Conservation (phyloP, 129 eudicot species). For the Calendula officinalis region DNA sequence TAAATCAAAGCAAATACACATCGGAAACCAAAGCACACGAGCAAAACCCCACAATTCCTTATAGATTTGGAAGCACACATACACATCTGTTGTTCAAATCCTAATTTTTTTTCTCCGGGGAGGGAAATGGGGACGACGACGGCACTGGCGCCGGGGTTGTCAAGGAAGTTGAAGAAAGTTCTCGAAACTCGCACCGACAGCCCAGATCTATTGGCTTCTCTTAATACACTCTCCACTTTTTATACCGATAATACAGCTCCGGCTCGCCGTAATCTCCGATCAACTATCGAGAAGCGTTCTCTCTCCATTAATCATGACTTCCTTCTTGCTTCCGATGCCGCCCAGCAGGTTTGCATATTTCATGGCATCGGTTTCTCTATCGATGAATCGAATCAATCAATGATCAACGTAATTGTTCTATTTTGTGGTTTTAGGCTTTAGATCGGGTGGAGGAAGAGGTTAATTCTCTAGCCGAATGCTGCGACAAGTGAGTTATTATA, state of each 20-base stretch:
- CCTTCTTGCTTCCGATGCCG: constrained; percentile 64
- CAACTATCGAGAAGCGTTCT: constrained; percentile 83
- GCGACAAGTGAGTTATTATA: constrained; percentile 59
- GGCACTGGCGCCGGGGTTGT: constrained; percentile 87
- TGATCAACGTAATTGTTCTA: background rate
- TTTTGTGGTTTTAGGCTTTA: constrained; percentile 55
- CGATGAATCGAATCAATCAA: background rate
- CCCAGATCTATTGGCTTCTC: constrained; percentile 81
- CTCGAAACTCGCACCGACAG: constrained; percentile 80
- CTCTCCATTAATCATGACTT: constrained; percentile 78
- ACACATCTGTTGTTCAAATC: too few species aligned
- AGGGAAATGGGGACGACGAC: constrained; percentile 55
- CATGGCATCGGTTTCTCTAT: background rate
- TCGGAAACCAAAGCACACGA: too few species aligned
- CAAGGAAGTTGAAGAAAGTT: constrained; percentile 95
- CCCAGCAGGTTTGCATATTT: constrained; percentile 51
- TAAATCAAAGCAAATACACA: too few species aligned
- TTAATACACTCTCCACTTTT: constrained; percentile 78
- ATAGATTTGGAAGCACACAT: too few species aligned
- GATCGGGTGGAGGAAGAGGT: constrained; percentile 97
- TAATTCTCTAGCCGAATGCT: constrained; percentile 74
- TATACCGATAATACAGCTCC: constrained; percentile 70
- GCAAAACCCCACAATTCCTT: too few species aligned
- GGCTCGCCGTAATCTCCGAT: constrained; percentile 93
- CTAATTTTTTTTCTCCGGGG: background rate